phyloP scores from a whole-genome alignment of 805 yeast genomes.

The Pichia ethanolica region DNA sequence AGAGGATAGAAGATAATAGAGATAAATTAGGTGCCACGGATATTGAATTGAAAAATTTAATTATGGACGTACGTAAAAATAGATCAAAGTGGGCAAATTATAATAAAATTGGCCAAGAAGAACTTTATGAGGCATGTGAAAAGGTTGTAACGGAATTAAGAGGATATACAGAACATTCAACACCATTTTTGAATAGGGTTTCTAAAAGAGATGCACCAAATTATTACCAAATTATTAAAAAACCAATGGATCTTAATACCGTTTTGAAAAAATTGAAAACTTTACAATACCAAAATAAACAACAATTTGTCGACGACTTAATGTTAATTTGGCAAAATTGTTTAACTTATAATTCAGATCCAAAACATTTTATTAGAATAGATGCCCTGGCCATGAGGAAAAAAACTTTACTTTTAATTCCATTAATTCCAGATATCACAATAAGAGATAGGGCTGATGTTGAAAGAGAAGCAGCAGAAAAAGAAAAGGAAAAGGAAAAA shows the following conservation, averaged over 20 bases:
- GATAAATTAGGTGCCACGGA: constrained; percentile 72
- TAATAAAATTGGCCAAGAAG: constrained; percentile 94
- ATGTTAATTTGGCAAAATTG: constrained; percentile 96
- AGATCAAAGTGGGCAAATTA: constrained; percentile 98
- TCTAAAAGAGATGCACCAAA: constrained; percentile 97
- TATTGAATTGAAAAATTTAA: constrained; percentile 71
- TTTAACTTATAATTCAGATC: constrained; percentile 87
- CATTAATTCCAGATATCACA: constrained; percentile 83
- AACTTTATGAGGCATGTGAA: constrained; percentile 94
- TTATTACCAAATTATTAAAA: constrained; percentile 80
- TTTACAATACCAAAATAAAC: constrained; percentile 75
- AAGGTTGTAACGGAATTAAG: constrained; percentile 86
- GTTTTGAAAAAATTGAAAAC: constrained; percentile 83
- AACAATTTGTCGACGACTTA: constrained; percentile 89
- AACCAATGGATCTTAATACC: constrained; percentile 95
- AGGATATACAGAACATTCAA: constrained; percentile 91
- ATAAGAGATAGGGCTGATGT: constrained; percentile 67
- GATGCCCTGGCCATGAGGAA: constrained; percentile 97
- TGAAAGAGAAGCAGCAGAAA: constrained; percentile 52
- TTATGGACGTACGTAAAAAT: constrained; percentile 89
- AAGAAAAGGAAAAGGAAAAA: constrained; percentile 1
- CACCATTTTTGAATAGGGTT: constrained; percentile 93
- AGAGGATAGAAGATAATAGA: constrained; percentile 70
- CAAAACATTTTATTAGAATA: constrained; percentile 79
- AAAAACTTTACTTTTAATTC: constrained; percentile 65